phyloP scores from a whole-genome alignment of 345 rosid species.

The Hirschfeldia incana region DNA sequence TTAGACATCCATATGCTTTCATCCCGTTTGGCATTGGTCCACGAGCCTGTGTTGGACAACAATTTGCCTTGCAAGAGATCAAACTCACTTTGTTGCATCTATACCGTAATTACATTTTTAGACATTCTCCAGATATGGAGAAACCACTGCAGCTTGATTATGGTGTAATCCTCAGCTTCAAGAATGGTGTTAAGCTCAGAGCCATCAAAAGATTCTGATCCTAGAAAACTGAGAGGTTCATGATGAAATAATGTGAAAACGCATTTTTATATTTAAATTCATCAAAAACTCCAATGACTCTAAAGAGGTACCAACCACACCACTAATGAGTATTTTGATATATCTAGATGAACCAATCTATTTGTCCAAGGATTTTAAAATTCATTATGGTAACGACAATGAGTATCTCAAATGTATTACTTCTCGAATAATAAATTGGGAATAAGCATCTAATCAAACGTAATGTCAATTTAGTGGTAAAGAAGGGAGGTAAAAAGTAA shows the following conservation, averaged over 20 bases:
- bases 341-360: too few species aligned
- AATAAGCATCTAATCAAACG: background rate
- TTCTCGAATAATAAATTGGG: background rate
- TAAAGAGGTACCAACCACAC: too few species aligned
- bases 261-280: conserved; percentile 8
- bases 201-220: conserved; percentile 55
- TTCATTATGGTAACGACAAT: too few species aligned
- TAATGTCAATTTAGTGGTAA: background rate
- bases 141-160: conserved; percentile 72
- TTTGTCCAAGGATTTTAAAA: too few species aligned
- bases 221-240: background rate
- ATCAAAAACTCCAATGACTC: conserved; percentile 29
- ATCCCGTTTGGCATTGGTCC: conserved; percentile 95
- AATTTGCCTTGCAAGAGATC: conserved; percentile 73
- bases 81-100: conserved; percentile 74
- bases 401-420: too few species aligned
- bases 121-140: conserved; percentile 82
- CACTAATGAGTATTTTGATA: too few species aligned
- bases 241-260: conserved; percentile 8
- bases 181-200: conserved; percentile 76
- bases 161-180: conserved; percentile 86
- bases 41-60: conserved; percentile 84
- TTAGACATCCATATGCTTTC: conserved; percentile 80
- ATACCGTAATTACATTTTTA: conserved; percentile 61
- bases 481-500: background rate